phyloP scores from a whole-genome alignment of 1,284 basidiomycete genomes.

The Pyrrhoderma lamaoense region DNA sequence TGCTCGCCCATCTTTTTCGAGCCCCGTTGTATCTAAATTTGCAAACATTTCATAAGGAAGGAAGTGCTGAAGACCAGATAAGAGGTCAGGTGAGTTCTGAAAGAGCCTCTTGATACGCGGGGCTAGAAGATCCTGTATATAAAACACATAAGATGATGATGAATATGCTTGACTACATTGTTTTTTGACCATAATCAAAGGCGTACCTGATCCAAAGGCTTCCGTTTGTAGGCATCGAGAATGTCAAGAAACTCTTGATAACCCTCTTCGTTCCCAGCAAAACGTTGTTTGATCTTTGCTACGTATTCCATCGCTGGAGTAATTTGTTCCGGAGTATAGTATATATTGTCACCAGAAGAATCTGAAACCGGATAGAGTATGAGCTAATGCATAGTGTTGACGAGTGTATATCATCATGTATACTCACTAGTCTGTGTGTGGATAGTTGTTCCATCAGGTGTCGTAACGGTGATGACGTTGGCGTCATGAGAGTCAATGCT shows the following conservation, averaged over 20 bases:
- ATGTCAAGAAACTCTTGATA: slow-evolving; percentile 95
- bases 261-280: slow-evolving; percentile 76
- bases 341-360: background rate
- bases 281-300: slow-evolving; percentile 94
- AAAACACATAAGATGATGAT: slow-evolving; percentile 8
- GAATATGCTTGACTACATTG: no score
- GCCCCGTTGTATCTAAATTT: slow-evolving; percentile 4
- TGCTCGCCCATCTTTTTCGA: slow-evolving; percentile 10
- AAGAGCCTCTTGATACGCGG: slow-evolving; percentile 82
- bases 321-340: slow-evolving; percentile 12
- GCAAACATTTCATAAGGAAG: slow-evolving; percentile 43
- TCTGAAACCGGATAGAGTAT: background rate
- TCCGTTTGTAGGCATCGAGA: slow-evolving; percentile 56
- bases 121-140: slow-evolving; percentile 62
- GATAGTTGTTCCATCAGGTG: slow-evolving; percentile 64
- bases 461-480: slow-evolving; percentile 81
- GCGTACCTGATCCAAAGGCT: slow-evolving; percentile 68
- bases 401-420: slow-evolving; percentile 25
- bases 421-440: slow-evolving; percentile 32
- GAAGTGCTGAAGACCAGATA: slow-evolving; percentile 89
- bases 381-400: background rate
- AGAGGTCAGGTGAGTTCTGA: slow-evolving; percentile 82
- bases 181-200: slow-evolving; percentile 36
- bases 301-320: slow-evolving; percentile 71
- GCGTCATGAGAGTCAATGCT: slow-evolving; percentile 48